Evolutionary conservation across 192 early-diverging fungal genomes (phyloP), one percentile per base, ranked within the genome.

Genomic region (Pilaira anomala): DNA sequence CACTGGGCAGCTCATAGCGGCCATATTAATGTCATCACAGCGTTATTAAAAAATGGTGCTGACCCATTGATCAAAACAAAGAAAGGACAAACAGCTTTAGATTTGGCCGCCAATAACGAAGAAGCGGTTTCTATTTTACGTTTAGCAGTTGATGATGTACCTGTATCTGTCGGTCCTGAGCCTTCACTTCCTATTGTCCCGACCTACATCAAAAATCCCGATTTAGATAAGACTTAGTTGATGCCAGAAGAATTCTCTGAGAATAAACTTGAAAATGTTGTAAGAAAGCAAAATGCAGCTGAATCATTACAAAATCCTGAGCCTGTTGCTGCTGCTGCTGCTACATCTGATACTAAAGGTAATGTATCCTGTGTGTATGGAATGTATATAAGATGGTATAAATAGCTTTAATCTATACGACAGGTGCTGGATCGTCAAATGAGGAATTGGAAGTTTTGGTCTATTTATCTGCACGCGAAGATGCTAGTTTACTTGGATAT

Each of bases 1-100:
- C 88, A 91, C 63, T 95, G 91, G 91, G 89, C 91, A 5, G 68
- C 83, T 46, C 78, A 81, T 21, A 81, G 89, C 52, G 82, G 84
- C 11, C 81, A 93, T 64, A 64, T 70, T 12, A 70, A 77, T 6
- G 67, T 92, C 46, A 79, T 87, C 2, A 75, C 73, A 1, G 51
- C 78, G 9, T 68, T 94, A 48, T 52, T 94, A 56, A 76, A 80
- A 14, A 74, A 81, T 30, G 90, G 91, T 13, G 93, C 93, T 6
- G 66, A 82, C 24, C 48, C 69, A 14, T 51, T 50, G 9, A 24
- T 91, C 21, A 68, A 72, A 45, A 89, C 84, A 66, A 70, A 66
- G 55, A 88, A 87, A 62, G 84, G 81, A 9, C 71, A 89, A 59
- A 79, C 81, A 7, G 78, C 90, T 0, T 75, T 72, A 3, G 84